A percentile compares a stretch with the other conserved stretches of the same genome.
These are phyloP conservation scores for Naganishia albida DNA, from an alignment of 1,284 basidiomycete genomes.

Conservation along the genomic window DNA sequence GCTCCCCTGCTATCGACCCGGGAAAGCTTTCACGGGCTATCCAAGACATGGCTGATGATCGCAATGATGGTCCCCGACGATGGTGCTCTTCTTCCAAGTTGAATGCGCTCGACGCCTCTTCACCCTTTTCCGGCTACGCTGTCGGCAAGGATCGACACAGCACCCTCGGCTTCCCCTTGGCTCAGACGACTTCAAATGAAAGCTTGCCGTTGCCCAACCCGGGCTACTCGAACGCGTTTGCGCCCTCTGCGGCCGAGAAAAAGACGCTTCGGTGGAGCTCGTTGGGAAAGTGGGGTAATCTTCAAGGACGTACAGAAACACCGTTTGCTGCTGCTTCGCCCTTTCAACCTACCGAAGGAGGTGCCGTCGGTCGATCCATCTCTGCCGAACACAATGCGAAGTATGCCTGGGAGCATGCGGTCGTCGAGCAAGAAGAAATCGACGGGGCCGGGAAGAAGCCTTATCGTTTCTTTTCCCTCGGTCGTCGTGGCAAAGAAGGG, in stretches of 20 bases:
- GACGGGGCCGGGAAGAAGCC: conserved; percentile 39
- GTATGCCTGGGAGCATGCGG: conserved; percentile 20
- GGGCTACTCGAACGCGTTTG: conserved; percentile 45
- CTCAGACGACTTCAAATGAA: conserved; percentile 45
- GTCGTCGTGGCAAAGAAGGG: conserved; percentile 31
- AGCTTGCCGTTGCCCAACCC: conserved; percentile 38
- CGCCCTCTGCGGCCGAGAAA: conserved; percentile 51
- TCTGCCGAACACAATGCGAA: conserved; percentile 26
- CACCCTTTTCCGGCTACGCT: conserved; percentile 12
- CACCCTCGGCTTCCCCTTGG: conserved; percentile 27
- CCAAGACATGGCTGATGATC: conserved; percentile 9
- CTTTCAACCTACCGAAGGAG: neutral
- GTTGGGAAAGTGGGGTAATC: conserved; percentile 35
- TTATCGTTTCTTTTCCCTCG: conserved; percentile 50
- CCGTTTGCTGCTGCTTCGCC: conserved; percentile 13
- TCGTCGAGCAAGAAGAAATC: conserved; percentile 1
- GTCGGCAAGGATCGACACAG: conserved; percentile 8
- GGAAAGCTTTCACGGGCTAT: conserved; percentile 14
- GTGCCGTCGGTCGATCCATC: conserved; percentile 6
- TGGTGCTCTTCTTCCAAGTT: conserved; percentile 45
- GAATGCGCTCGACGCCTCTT: conserved; percentile 7
- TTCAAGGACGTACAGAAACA: conserved; percentile 13
- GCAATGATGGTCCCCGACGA: conserved; percentile 33
- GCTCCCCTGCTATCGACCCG: conserved; percentile 13
- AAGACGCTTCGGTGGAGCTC: conserved; percentile 50